Evolutionary conservation across 805 yeast species (phyloP).

Genomic region (Pichia rugopelliculosa): DNA sequence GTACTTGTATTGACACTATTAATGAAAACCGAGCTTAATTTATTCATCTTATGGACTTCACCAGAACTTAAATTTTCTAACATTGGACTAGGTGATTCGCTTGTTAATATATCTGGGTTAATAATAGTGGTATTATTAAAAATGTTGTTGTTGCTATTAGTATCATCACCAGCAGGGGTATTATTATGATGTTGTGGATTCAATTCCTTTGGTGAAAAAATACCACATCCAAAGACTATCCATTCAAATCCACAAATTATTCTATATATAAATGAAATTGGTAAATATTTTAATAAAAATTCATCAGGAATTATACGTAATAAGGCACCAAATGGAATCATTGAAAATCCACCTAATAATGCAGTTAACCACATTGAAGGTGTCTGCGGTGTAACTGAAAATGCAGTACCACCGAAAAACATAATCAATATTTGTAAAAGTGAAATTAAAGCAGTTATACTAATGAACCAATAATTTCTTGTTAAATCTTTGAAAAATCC

Average conservation of each 20-base stretch:
- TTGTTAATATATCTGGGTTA: neutral
- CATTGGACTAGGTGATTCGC: conserved; percentile 8
- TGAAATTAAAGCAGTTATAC: conserved; percentile 65
- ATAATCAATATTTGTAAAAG: conserved; percentile 83
- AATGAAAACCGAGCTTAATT: neutral
- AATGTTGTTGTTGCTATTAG: neutral
- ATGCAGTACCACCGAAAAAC: conserved; percentile 97
- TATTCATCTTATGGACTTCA: conserved; percentile 5
- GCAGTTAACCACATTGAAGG: conserved; percentile 89
- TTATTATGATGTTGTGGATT: neutral
- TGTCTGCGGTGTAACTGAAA: conserved; percentile 72
- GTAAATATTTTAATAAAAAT: conserved; percentile 61
- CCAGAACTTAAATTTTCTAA: neutral
- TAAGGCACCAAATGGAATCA: conserved; percentile 73
- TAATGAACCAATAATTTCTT: conserved; percentile 76
- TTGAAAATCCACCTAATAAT: conserved; percentile 66
- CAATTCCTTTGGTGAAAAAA: neutral
- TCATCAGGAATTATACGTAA: conserved; percentile 79
- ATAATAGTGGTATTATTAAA: neutral
- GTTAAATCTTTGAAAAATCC: conserved; percentile 78
- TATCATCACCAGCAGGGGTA: neutral
- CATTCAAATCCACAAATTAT: conserved; percentile 14
- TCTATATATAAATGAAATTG: conserved; percentile 42
- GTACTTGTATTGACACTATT: conserved; percentile 1
- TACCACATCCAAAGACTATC: conserved; percentile 15